phyloP scores from a whole-genome alignment of 495 filamentous ascomycete species.

The Tuber microsphaerosporum region DNA sequence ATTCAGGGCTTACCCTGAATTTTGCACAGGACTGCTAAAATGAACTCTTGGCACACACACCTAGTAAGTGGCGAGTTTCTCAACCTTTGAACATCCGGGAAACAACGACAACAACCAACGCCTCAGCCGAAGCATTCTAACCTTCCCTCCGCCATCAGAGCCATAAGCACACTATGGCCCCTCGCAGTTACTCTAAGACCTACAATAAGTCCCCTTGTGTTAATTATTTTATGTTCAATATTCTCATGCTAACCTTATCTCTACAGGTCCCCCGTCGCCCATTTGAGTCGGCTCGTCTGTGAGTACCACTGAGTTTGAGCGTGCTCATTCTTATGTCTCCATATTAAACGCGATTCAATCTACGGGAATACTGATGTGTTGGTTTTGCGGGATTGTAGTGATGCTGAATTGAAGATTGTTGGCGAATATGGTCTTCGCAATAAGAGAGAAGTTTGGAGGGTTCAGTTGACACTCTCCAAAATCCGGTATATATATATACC shows the following conservation, averaged over 20 bases:
- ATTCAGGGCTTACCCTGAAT: constrained; percentile 9
- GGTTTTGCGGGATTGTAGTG: constrained; percentile 53
- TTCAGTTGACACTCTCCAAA: constrained; percentile 98
- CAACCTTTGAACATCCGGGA: constrained; percentile 35
- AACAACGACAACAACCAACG: constrained; percentile 43
- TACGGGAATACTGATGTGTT: neutral
- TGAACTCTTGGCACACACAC: constrained; percentile 17
- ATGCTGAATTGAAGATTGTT: constrained; percentile 97
- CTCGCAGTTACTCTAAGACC: constrained; percentile 88
- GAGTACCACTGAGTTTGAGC: constrained; percentile 97
- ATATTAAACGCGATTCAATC: constrained; percentile 35
- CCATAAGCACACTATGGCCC: constrained; percentile 45
- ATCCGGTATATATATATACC: constrained; percentile 48
- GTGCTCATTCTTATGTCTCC: constrained; percentile 95
- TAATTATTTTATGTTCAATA: constrained; percentile 11
- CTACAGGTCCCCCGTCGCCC: constrained; percentile 50
- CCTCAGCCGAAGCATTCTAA: constrained; percentile 29
- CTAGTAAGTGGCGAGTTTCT: constrained; percentile 4
- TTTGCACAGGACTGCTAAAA: constrained; percentile 21
- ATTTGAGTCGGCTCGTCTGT: constrained; percentile 99
- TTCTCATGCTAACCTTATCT: constrained; percentile 26
- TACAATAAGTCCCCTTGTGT: constrained; percentile 70
- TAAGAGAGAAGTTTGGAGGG: constrained; percentile 99
- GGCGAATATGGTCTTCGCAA: constrained; percentile 98
- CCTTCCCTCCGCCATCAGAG: constrained; percentile 21